Conservation (phyloP, 75 land plant genomes). For the Pinus albicaulis region DNA sequence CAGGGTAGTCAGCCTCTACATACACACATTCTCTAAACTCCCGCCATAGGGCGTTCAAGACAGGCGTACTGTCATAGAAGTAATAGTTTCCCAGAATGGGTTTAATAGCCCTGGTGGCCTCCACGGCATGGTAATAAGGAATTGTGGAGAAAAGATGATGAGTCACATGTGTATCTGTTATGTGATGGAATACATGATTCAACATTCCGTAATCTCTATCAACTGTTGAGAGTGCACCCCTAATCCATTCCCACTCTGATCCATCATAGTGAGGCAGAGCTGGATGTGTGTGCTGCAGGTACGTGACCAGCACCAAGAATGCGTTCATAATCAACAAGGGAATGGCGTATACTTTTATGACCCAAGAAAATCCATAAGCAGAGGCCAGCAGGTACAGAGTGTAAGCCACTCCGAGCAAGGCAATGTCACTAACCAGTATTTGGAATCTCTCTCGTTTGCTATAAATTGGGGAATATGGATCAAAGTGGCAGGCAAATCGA, state of each 20-base stretch:
- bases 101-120: slow-evolving; percentile 70
- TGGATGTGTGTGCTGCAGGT: slow-evolving; percentile 30
- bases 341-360: slow-evolving; percentile 26
- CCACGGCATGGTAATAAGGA: slow-evolving; percentile 85
- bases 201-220: slow-evolving; percentile 79
- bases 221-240: slow-evolving; percentile 73
- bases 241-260: slow-evolving; percentile 64
- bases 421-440: slow-evolving; percentile 32
- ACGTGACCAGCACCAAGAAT: slow-evolving; percentile 22
- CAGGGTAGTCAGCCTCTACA: slow-evolving; percentile 27
- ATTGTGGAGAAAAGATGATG: slow-evolving; percentile 86
- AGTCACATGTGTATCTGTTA: slow-evolving; percentile 57
- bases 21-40: slow-evolving; percentile 71
- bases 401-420: slow-evolving; percentile 15
- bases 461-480: slow-evolving; percentile 45
- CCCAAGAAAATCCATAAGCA: slow-evolving; percentile 19
- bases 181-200: slow-evolving; percentile 74
- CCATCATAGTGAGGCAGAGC: slow-evolving; percentile 34
- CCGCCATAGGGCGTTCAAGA: slow-evolving; percentile 62
- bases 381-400: slow-evolving; percentile 21
- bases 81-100: slow-evolving; percentile 71
- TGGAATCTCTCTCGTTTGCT: slow-evolving; percentile 29
- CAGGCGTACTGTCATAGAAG: slow-evolving; percentile 59
- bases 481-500: slow-evolving; percentile 36
- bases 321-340: slow-evolving; percentile 42